Base-by-base conservation (phyloP, 768 basidiomycete genomes). In the Pleurotus salmoneostramineus region DNA sequence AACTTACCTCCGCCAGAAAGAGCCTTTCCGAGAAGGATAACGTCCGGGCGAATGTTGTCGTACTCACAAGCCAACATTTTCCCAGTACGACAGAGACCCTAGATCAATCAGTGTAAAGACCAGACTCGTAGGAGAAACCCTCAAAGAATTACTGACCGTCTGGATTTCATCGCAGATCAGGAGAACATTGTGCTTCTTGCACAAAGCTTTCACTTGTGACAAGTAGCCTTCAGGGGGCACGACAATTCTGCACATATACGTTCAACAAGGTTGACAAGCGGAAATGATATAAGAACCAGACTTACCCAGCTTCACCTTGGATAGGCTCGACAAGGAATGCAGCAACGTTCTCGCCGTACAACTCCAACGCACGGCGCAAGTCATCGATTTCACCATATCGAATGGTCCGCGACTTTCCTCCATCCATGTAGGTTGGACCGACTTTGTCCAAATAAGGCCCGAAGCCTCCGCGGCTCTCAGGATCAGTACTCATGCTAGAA, bases 141-240 rank as follows among this genome's bases (percentile, higher is more conserved):
- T 42, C 3, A 57, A 56, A 61, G 8, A 45, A 15, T 10, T 15
- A 65, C 77, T 56, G 57, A 92, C 92, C 43, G 97, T 98, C 73
- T 99, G 97, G 61, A 99, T 95, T 72, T 99, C 97, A 63, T 99
- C 97, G 64, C 93, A 95, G 67, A 99, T 98, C 36, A 99, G 77
- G n/a, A 99, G 79, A 0, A 94, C 93, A 50, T 96, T 93, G 73
- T 95, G 85, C 72, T 91, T 84, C 76, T 89, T 90, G 82, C 97
- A 99, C 31, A 98, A 78, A 55, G 81, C 86, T 52, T 87, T 86
- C 31, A 88, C 88, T 62, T 84, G 74, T 33, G 82, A 69, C 40
- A 99, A 81, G 73, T 99, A 99, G 4, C 95, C 95, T 6, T 81
- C 79, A 1, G 89, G 87, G 0, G 97, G 97, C 8, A 98, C 91